A percentile compares a stretch with the other conserved stretches of the same genome.
Evolutionary conservation across 2,329 filamentous ascomycete species (phyloP).

Genomic region (Moelleriella libera): DNA sequence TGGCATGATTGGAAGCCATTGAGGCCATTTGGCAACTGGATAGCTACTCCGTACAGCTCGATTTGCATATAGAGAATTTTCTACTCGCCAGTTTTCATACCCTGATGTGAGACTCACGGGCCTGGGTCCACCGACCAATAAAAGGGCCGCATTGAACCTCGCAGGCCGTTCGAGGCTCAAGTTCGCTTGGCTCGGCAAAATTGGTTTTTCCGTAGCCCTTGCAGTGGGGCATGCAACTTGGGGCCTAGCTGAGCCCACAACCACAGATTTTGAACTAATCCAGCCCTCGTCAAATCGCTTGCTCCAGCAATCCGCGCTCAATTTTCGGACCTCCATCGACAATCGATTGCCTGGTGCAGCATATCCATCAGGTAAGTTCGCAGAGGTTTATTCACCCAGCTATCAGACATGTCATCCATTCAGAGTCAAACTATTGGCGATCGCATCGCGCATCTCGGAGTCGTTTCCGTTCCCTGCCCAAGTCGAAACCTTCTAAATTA

Average conservation of each 20-base stretch:
- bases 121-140: too few relatives aligned
- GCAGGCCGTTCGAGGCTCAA: too few relatives aligned
- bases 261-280: slow-evolving; percentile 23
- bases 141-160: too few relatives aligned
- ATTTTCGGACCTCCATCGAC: slow-evolving; percentile 16
- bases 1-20: too few relatives aligned
- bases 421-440: background rate
- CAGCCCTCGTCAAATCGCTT: slow-evolving; percentile 8
- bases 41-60: too few relatives aligned
- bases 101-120: too few relatives aligned
- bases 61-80: too few relatives aligned
- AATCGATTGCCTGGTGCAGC: slow-evolving; percentile 35
- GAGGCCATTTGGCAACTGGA: too few relatives aligned
- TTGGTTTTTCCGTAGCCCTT: slow-evolving; percentile 12
- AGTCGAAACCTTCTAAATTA: too few relatives aligned
- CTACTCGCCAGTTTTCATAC: too few relatives aligned
- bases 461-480: background rate
- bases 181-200: slow-evolving; percentile 9
- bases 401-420: background rate
- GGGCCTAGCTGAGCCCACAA: slow-evolving; percentile 23
- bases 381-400: background rate
- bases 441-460: background rate
- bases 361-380: slow-evolving; percentile 32
- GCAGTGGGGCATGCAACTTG: slow-evolving; percentile 9
- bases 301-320: slow-evolving; percentile 16